These are phyloP conservation scores for Tribonema minus DNA, from an alignment of 108 stramenopile species.

Conservation along the genomic window DNA sequence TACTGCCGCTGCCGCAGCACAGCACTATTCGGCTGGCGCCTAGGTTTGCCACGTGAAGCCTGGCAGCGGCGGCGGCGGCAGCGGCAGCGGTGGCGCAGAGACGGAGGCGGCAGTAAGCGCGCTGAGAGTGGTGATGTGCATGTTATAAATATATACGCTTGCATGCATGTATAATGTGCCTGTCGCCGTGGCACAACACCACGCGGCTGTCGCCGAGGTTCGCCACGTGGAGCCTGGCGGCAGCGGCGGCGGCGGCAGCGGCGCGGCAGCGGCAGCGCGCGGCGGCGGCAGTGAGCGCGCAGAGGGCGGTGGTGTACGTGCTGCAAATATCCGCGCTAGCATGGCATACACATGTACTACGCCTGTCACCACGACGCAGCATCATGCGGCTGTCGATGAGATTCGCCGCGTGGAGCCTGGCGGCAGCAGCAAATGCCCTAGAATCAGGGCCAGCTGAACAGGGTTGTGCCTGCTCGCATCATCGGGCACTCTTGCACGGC, in stretches of 20 bases:
- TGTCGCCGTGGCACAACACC: conserved; percentile 37
- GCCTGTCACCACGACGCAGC: conserved; percentile 33
- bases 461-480: no score
- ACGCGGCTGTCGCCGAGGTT: conserved; percentile 50
- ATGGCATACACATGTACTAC: conserved; percentile 46
- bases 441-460: no score
- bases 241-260: background rate
- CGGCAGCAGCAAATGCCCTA: no score
- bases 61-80: background rate
- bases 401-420: conserved; percentile 30
- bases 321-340: no score
- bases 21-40: conserved; percentile 47
- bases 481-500: no score
- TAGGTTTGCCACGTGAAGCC: conserved; percentile 35
- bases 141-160: no score
- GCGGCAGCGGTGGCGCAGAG: no score
- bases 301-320: no score
- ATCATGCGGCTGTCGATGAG: conserved; percentile 47
- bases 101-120: no score
- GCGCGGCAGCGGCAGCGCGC: no score
- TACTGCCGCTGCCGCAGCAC: conserved; percentile 37
- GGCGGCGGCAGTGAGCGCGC: no score
- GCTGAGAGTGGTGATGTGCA: no score
- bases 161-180: conserved; percentile 48
- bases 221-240: conserved; percentile 8